Conservation (phyloP, 2,329 filamentous ascomycete genomes). For the Apiospora koreana region DNA sequence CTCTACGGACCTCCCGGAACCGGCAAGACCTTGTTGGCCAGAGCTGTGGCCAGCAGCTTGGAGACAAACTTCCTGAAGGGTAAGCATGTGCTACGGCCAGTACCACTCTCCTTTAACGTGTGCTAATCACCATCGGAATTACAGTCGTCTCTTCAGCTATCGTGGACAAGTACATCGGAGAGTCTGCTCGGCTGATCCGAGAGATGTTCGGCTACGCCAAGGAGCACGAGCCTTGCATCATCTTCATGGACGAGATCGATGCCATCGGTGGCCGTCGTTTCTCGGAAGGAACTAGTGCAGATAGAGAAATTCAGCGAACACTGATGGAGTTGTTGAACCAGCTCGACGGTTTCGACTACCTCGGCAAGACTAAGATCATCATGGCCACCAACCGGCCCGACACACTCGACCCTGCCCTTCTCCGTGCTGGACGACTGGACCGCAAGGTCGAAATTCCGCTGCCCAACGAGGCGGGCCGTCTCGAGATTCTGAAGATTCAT, state of each 20-base stretch:
- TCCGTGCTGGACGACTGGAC: slow-evolving; percentile 91
- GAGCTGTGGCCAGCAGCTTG: slow-evolving; percentile 92
- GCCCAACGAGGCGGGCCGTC: slow-evolving; percentile 91
- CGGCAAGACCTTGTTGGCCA: slow-evolving; percentile 90
- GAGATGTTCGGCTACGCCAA: slow-evolving; percentile 99
- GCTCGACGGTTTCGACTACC: slow-evolving; percentile 97
- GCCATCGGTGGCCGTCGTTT: slow-evolving; percentile 96
- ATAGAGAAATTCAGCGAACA: slow-evolving; percentile 97
- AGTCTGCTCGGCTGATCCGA: slow-evolving; percentile 93
- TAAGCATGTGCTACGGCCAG: slow-evolving; percentile 39
- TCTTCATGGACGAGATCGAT: slow-evolving; percentile 99
- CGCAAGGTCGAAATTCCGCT: slow-evolving; percentile 97
- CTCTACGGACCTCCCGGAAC: slow-evolving; percentile 96
- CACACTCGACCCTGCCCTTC: slow-evolving; percentile 88
- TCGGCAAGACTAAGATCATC: slow-evolving; percentile 99
- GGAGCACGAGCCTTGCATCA: slow-evolving; percentile 98
- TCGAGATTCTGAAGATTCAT: slow-evolving; percentile 99
- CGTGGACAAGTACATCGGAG: slow-evolving; percentile 99
- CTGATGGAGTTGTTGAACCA: slow-evolving; percentile 99
- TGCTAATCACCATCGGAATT: background rate
- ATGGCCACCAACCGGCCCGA: slow-evolving; percentile 99
- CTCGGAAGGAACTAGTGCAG: slow-evolving; percentile 94
- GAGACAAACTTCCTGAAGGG: slow-evolving; percentile 99
- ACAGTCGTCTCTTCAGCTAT: slow-evolving; percentile 96
- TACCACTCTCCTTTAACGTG: background rate